phyloP scores from a whole-genome alignment of 768 basidiomycete genomes.

The Rubroboletus pulcherrimus region DNA sequence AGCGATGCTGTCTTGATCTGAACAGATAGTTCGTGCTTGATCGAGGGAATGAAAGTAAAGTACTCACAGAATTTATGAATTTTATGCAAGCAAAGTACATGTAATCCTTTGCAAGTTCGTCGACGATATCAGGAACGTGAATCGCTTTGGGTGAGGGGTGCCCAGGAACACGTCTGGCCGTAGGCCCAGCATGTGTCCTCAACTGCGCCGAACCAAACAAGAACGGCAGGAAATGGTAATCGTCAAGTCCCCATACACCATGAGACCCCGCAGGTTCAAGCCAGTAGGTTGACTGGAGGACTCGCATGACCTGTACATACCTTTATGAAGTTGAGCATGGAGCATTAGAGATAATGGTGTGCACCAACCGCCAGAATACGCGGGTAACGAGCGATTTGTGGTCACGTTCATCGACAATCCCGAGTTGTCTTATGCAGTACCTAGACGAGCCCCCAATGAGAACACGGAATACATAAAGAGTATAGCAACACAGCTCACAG shows the following conservation, averaged over 20 bases:
- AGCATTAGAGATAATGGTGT: background rate
- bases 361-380: conserved; percentile 81
- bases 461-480: background rate
- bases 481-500: conserved; percentile 51
- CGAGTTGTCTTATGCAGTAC: conserved; percentile 73
- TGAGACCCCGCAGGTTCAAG: conserved; percentile 98
- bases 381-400: conserved; percentile 71
- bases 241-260: conserved; percentile 96
- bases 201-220: conserved; percentile 83
- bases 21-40: background rate
- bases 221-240: conserved; percentile 95
- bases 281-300: conserved; percentile 93
- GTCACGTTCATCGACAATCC: conserved; percentile 60
- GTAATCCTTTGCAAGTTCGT: conserved; percentile 88
- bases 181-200: conserved; percentile 8
- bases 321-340: conserved; percentile 23
- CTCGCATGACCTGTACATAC: conserved; percentile 78
- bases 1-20: conserved; percentile 95
- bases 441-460: conserved; percentile 39
- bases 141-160: conserved; percentile 90
- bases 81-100: conserved; percentile 96
- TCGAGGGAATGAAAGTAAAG: background rate
- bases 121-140: conserved; percentile 85
- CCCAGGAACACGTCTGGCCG: conserved; percentile 37
- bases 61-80: conserved; percentile 87